Conservation (phyloP, 495 filamentous ascomycete species). For the Beverwykella pulmonaria region DNA sequence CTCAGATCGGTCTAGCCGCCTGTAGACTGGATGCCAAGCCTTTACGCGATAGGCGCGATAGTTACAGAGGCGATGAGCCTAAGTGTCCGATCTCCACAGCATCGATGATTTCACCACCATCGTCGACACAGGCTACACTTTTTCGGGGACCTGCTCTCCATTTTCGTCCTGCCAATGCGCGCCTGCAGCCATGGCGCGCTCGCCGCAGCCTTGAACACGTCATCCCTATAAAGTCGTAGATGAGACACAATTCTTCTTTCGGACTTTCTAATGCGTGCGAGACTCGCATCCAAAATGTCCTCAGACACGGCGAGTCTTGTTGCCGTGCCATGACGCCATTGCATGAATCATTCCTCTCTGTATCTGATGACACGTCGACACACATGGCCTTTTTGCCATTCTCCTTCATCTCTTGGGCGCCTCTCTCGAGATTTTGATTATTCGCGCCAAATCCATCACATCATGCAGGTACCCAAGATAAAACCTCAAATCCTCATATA, state of each 20-base stretch:
- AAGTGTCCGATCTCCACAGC: background rate
- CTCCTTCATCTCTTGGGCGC: background rate
- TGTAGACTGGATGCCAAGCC: background rate
- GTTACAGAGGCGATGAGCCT: background rate
- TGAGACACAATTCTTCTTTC: background rate
- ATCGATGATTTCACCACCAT: slow-evolving; percentile 3
- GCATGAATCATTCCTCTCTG: background rate
- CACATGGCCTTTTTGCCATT: slow-evolving; percentile 13
- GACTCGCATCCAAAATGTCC: background rate
- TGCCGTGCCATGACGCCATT: slow-evolving; percentile 1
- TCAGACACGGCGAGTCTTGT: background rate
- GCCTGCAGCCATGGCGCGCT: background rate
- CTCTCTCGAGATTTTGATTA: background rate
- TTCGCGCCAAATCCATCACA: background rate
- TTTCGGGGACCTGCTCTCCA: background rate
- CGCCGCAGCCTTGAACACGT: background rate
- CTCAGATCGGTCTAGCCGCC: background rate
- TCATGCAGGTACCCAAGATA: slow-evolving; percentile 3
- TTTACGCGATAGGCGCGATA: background rate
- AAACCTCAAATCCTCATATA: slow-evolving; percentile 59
- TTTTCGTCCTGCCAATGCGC: background rate
- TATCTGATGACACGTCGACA: slow-evolving; percentile 16
- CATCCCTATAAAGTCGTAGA: background rate
- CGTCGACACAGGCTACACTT: background rate
- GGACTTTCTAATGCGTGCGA: background rate